A percentile compares a stretch with the other conserved stretches of the same genome.
phyloP scores from a whole-genome alignment of 805 yeast genomes.

The Lipomyces chichibuensis region DNA sequence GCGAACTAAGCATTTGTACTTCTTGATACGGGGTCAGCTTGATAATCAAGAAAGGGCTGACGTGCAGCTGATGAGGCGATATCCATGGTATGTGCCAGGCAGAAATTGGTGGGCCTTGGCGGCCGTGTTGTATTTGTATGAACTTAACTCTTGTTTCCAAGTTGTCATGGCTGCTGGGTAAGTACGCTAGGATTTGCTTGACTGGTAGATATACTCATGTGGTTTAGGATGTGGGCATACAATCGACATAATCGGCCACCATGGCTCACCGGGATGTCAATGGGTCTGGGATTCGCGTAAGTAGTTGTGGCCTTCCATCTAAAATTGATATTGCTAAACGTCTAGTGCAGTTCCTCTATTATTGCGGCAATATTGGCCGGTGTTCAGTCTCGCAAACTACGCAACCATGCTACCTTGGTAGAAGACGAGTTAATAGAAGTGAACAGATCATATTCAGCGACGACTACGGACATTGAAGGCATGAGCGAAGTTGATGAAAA shows the following conservation, averaged over 20 bases:
- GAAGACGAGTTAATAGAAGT: background rate
- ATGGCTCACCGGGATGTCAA: conserved; percentile 35
- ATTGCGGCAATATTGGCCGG: conserved; percentile 27
- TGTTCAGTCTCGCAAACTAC: conserved; percentile 16
- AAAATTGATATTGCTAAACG: background rate
- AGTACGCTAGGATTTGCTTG: background rate
- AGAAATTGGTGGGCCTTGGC: conserved; percentile 21
- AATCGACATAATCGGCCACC: conserved; percentile 36
- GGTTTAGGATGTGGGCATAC: conserved; percentile 34
- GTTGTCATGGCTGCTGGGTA: conserved; percentile 33
- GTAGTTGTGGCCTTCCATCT: background rate
- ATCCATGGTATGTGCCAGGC: conserved; percentile 31
- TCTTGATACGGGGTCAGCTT: conserved; percentile 23
- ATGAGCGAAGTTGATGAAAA: background rate
- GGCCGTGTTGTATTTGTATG: conserved; percentile 29
- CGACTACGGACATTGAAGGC: background rate
- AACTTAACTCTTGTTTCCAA: conserved; percentile 33
- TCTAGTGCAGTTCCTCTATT: conserved; percentile 8
- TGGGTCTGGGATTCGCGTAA: conserved; percentile 31
- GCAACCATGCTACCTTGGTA: background rate
- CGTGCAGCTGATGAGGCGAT: conserved; percentile 16
- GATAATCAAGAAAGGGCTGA: conserved; percentile 12
- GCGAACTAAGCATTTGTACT: conserved; percentile 31
- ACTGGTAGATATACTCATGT: background rate
- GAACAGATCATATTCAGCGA: background rate